Evolutionary conservation across 371 early-diverging fungal species (phyloP).

Genomic region (Rhizopus microsporus): DNA sequence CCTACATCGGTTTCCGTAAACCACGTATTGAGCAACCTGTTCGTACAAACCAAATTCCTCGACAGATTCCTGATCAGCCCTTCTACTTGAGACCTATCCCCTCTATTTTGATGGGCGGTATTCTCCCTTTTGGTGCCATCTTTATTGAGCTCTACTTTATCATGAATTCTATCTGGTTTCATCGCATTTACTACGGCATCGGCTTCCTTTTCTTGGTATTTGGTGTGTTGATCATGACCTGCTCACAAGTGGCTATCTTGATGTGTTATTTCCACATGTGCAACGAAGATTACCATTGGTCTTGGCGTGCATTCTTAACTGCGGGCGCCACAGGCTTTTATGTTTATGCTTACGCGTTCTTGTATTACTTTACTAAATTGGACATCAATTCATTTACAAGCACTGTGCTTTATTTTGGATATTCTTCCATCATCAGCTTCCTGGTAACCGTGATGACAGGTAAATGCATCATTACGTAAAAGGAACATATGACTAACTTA

Average conservation of each 20-base stretch:
- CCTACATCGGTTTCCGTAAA: slow-evolving; percentile 91
- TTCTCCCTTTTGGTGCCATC: slow-evolving; percentile 89
- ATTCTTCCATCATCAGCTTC: slow-evolving; percentile 76
- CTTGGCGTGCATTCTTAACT: slow-evolving; percentile 92
- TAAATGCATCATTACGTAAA: neutral
- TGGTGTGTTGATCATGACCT: slow-evolving; percentile 79
- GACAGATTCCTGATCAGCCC: slow-evolving; percentile 86
- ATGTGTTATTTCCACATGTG: slow-evolving; percentile 91
- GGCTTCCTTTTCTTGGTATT: slow-evolving; percentile 85
- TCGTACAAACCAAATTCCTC: slow-evolving; percentile 90
- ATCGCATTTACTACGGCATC: slow-evolving; percentile 89
- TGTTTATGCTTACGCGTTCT: slow-evolving; percentile 80
- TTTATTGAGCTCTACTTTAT: slow-evolving; percentile 90
- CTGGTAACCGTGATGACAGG: slow-evolving; percentile 65
- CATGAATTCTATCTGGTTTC: slow-evolving; percentile 92
- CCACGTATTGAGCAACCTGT: slow-evolving; percentile 88
- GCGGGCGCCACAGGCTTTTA: slow-evolving; percentile 88
- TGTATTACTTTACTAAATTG: slow-evolving; percentile 79
- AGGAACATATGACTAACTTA: neutral
- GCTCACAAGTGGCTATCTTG: slow-evolving; percentile 81
- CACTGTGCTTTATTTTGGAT: slow-evolving; percentile 90
- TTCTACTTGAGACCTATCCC: slow-evolving; percentile 74
- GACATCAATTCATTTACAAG: slow-evolving; percentile 75
- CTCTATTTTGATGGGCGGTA: slow-evolving; percentile 81
- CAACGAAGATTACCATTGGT: slow-evolving; percentile 94